A percentile compares a stretch with the other conserved stretches of the same genome.
Conservation (phyloP, 2,329 filamentous ascomycete genomes). For the Emergomyces pasteurianus region DNA sequence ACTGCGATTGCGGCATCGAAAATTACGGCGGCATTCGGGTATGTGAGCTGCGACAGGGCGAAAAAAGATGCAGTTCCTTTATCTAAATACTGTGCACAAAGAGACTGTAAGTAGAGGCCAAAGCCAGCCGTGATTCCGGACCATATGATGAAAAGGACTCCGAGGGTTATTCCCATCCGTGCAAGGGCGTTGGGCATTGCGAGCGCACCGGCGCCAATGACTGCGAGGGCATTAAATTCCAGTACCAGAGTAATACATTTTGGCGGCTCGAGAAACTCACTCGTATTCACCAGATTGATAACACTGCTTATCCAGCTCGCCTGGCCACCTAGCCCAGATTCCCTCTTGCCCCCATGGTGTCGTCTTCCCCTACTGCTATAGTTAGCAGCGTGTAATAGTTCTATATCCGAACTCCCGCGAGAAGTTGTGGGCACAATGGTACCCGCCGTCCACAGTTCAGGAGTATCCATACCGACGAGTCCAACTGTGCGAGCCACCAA, state of each 20-base stretch:
- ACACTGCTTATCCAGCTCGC: conserved; percentile 85
- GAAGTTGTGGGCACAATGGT: not conserved
- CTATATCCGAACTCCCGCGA: not conserved
- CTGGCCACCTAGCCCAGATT: conserved; percentile 55
- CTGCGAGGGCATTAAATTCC: conserved; percentile 32
- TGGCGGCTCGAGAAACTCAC: conserved; percentile 34
- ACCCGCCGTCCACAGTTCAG: not conserved
- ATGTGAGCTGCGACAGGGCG: conserved; percentile 91
- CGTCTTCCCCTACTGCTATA: conserved; percentile 15
- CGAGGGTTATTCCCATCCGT: conserved; percentile 85
- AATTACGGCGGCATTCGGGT: conserved; percentile 86
- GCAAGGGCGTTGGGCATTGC: conserved; percentile 94
- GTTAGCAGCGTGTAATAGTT: not conserved
- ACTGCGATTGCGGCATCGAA: conserved; percentile 94
- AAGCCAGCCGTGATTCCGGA: conserved; percentile 81
- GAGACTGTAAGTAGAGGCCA: conserved; percentile 85
- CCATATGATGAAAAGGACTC: conserved; percentile 77
- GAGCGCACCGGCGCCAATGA: conserved; percentile 85
- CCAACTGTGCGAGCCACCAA: conserved; percentile 15
- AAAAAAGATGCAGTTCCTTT: conserved; percentile 85
- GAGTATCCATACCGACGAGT: conserved; percentile 20
- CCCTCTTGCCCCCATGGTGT: conserved; percentile 50
- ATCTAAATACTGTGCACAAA: conserved; percentile 87
- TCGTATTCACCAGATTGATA: conserved; percentile 93
- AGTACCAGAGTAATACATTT: not conserved